Percentiles rank a stretch among this genome's conserved stretches.
Evolutionary conservation across 352 stramenopile genomes (phyloP).

Genomic region (Pythium utonaiense): DNA sequence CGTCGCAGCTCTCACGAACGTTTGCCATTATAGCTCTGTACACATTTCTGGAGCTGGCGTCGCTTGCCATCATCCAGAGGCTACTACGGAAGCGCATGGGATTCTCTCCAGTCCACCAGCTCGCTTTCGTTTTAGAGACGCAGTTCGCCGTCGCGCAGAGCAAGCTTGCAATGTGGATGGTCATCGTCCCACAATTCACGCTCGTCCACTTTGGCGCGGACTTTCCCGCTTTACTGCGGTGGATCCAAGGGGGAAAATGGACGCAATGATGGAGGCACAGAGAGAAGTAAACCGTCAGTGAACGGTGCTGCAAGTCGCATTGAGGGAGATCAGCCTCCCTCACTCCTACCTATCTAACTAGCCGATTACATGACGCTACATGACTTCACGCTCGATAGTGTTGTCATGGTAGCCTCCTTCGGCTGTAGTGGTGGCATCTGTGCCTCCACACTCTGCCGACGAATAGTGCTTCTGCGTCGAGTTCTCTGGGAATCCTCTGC

Average conservation of each 20-base stretch:
- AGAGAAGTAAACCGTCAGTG: background rate
- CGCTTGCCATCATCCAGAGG: conserved; percentile 4
- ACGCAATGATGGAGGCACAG: background rate
- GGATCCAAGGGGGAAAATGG: conserved; percentile 2
- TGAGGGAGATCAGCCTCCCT: too few species aligned
- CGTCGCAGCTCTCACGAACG: background rate
- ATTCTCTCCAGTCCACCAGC: conserved; percentile 24
- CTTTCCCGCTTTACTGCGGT: conserved; percentile 4
- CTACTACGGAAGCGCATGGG: conserved; percentile 14
- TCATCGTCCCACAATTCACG: conserved; percentile 1
- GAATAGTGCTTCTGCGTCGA: background rate
- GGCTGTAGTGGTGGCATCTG: background rate
- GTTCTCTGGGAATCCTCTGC: background rate
- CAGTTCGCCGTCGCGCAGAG: conserved; percentile 1
- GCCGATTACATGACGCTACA: background rate
- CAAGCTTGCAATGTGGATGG: conserved; percentile 7
- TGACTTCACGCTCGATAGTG: background rate
- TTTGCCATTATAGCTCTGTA: background rate
- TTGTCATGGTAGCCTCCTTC: background rate
- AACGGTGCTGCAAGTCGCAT: too few species aligned
- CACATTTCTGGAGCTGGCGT: background rate
- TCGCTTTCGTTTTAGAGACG: conserved; percentile 45
- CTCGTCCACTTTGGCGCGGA: conserved; percentile 2
- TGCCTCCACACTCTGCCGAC: background rate
- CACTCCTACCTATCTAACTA: background rate